These are phyloP conservation scores for Ormosia emarginata DNA, from an alignment of 306 rosid genomes.

Conservation along the genomic window DNA sequence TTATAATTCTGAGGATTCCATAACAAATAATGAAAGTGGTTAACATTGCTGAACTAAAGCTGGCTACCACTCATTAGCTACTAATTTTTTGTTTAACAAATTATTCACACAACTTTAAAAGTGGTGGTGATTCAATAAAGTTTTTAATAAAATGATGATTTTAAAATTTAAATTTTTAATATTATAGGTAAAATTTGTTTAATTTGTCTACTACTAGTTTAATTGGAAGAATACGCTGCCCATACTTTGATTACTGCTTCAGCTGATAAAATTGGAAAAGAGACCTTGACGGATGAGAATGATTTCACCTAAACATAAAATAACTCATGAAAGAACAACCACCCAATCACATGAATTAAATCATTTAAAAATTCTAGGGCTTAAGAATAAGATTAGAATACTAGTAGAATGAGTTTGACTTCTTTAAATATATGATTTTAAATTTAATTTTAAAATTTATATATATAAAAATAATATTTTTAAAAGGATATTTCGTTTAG, in stretches of 20 bases:
- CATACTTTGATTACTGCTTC: not conserved
- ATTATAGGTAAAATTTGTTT: no score
- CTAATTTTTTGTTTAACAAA: no score
- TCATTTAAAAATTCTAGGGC: not conserved
- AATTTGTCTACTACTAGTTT: not conserved
- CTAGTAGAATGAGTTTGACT: no score
- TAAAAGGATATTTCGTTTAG: no score
- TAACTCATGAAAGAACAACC: not conserved
- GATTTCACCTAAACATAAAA: not conserved
- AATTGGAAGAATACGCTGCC: not conserved
- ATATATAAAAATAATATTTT: no score
- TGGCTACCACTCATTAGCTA: no score
- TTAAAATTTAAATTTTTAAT: no score
- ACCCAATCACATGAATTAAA: not conserved
- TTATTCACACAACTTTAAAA: no score
- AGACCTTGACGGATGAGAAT: not conserved
- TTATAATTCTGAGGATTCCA: not conserved
- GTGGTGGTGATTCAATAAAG: no score
- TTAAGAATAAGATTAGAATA: not conserved
- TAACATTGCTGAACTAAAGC: not conserved
- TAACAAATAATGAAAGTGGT: not conserved
- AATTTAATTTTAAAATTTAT: no score
- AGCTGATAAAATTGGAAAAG: not conserved
- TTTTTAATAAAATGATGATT: no score
- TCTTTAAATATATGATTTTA: no score